Evolutionary conservation across 768 basidiomycete genomes (phyloP).

Genomic region (Pisolithus marmoratus): DNA sequence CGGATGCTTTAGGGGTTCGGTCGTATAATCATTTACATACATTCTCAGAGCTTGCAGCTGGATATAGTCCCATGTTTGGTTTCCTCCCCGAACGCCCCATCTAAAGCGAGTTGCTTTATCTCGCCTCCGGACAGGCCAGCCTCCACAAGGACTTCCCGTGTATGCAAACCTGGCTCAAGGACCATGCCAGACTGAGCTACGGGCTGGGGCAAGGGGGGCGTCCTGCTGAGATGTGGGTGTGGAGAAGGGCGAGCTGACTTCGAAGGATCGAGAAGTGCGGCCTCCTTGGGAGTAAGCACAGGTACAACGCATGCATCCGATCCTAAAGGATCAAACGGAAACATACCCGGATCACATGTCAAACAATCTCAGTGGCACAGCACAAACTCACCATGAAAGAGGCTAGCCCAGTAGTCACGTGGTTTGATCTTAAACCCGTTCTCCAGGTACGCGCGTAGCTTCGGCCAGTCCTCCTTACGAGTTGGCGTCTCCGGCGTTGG

Average conservation of each 20-base stretch:
- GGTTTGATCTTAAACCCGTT: conserved; percentile 56
- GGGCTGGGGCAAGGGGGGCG: conserved; percentile 18
- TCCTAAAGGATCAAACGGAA: conserved; percentile 31
- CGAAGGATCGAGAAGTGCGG: conserved; percentile 37
- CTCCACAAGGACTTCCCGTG: conserved; percentile 46
- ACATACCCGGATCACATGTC: background rate
- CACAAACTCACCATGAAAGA: conserved; percentile 53
- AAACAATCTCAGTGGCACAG: background rate
- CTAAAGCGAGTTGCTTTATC: conserved; percentile 32
- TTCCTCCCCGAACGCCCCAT: conserved; percentile 44
- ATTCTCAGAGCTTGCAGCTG: conserved; percentile 22
- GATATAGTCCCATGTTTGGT: conserved; percentile 13
- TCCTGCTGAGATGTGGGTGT: conserved; percentile 43
- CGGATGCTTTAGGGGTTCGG: background rate
- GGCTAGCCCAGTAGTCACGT: conserved; percentile 62
- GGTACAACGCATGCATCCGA: conserved; percentile 71
- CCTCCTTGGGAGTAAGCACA: conserved; percentile 61
- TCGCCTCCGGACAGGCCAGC: conserved; percentile 43
- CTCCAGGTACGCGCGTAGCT: conserved; percentile 49
- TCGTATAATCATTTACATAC: background rate
- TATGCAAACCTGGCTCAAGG: conserved; percentile 49
- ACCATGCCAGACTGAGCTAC: conserved; percentile 8
- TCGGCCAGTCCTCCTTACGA: conserved; percentile 50
- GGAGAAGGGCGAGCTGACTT: conserved; percentile 39
- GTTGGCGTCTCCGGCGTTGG: conserved; percentile 44